Conservation (phyloP, 2,329 filamentous ascomycete species). For the Aspergillus bombycis region DNA sequence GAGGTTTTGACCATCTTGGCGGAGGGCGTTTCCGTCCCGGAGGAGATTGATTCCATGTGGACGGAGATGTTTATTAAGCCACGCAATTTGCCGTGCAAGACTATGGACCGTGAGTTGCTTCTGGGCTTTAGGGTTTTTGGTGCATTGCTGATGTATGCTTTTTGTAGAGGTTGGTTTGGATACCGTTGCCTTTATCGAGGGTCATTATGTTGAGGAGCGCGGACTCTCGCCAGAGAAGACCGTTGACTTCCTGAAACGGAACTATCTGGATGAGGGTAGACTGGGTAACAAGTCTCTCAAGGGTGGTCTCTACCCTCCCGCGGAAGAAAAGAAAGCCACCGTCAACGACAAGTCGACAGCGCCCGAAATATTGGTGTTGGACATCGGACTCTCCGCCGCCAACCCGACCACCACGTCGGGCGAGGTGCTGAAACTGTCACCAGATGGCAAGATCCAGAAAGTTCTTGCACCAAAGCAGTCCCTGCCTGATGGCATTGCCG, state of each 20-base stretch:
- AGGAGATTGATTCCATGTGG: constrained; percentile 55
- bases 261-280: constrained; percentile 52
- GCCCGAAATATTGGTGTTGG: constrained; percentile 24
- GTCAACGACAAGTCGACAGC: constrained; percentile 3
- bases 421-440: constrained; percentile 22
- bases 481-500: constrained; percentile 52
- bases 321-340: not conserved
- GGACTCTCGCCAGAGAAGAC: constrained; percentile 44
- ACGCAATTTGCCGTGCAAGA: constrained; percentile 36
- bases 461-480: constrained; percentile 20
- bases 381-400: constrained; percentile 26
- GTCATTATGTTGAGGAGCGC: constrained; percentile 57
- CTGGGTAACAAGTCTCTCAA: constrained; percentile 50
- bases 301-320: constrained; percentile 42
- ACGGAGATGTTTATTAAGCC: constrained; percentile 42
- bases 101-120: constrained; percentile 48
- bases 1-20: constrained; percentile 53
- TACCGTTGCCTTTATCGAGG: constrained; percentile 57
- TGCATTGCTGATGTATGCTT: not conserved
- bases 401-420: constrained; percentile 19
- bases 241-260: constrained; percentile 49
- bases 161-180: constrained; percentile 52
- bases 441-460: constrained; percentile 21
- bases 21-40: constrained; percentile 53
- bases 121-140: not conserved